Conservation (phyloP, 768 basidiomycete species). For the Antrodiella citrinella region DNA sequence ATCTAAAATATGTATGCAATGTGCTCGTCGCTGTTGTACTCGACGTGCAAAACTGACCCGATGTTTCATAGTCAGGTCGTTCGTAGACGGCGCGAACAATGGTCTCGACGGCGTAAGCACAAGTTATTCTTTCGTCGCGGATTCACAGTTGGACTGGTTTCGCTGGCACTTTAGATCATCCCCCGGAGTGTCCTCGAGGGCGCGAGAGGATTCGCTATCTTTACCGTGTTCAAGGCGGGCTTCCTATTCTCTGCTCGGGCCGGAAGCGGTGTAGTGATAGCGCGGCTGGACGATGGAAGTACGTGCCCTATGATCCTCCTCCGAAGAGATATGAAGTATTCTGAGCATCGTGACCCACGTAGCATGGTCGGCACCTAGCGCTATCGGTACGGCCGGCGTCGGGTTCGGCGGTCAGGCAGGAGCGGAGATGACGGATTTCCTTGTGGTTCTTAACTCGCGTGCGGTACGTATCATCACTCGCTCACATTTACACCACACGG, state of each 20-base stretch:
- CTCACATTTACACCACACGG: too few relatives aligned
- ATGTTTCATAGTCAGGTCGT: constrained; percentile 60
- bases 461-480: constrained; percentile 44
- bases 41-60: constrained; percentile 4
- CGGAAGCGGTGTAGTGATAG: constrained; percentile 85
- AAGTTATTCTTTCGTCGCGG: neutral
- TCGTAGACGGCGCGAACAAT: constrained; percentile 73
- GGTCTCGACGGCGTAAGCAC: constrained; percentile 69
- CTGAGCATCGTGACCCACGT: neutral
- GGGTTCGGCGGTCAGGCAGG: constrained; percentile 82
- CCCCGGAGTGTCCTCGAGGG: constrained; percentile 46
- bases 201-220: constrained; percentile 80
- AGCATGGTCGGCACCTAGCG: constrained; percentile 94
- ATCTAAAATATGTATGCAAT: constrained; percentile 67
- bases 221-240: constrained; percentile 72
- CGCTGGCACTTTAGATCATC: constrained; percentile 35
- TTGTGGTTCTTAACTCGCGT: constrained; percentile 80
- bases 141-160: neutral
- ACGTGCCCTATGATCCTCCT: constrained; percentile 22
- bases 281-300: constrained; percentile 75
- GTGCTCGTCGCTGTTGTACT: neutral
- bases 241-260: constrained; percentile 71
- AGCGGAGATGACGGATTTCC: constrained; percentile 85
- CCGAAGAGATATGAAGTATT: constrained; percentile 2
- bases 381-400: constrained; percentile 87